Base-by-base conservation (phyloP, 2,329 filamentous ascomycete species). In the Rhynchosporium graminicola region DNA sequence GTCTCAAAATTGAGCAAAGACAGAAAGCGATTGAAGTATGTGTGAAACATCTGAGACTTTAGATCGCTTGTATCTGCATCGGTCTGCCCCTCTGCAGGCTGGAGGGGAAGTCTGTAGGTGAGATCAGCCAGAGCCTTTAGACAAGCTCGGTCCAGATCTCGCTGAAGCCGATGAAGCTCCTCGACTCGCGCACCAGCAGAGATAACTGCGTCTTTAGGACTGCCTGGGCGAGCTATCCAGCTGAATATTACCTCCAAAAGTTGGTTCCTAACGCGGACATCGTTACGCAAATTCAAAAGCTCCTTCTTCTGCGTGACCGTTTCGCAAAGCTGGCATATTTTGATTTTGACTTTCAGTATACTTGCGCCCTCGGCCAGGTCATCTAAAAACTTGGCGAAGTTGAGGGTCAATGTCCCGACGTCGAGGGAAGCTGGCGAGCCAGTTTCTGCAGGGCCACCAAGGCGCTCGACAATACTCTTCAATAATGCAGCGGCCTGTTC, bases 1-100 rank as follows among this genome's bases (percentile, higher is more conserved):
- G 80, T 74, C 60, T 88, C 85, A 56, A 84, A 79, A 64, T 87
- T 87, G 33, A 90, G 77, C 4, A 90, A 76, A 0, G 85, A 87
- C 26, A 90, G 77, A 69, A 90, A 89, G 7, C 86, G 80, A 65
- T 87, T 89, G 75, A 90, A 89, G 72, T 90, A 90, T 6, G 83
- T 85, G 65, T 88, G 85, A 70, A 90, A 90, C 82, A 89, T 86
- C 69, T 89, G 84, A 0, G 85, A 87, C 71, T 89, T 89, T 58
- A 87, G 79, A 73, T 89, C 87, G 67, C 85, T 88, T 59, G 84
- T 86, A 50, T 86, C 84, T 1, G 84, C 86, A 74, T 90, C 87
- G 12, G 80, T 85, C 67, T 87, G 85, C 4, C 83, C 84, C 58
- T 89, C 87, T 1, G 82, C 81, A 1, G 87, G 85, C 67, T 89